Evolutionary conservation across 2,329 filamentous ascomycete species (phyloP).

Genomic region (Talaromyces sp.): DNA sequence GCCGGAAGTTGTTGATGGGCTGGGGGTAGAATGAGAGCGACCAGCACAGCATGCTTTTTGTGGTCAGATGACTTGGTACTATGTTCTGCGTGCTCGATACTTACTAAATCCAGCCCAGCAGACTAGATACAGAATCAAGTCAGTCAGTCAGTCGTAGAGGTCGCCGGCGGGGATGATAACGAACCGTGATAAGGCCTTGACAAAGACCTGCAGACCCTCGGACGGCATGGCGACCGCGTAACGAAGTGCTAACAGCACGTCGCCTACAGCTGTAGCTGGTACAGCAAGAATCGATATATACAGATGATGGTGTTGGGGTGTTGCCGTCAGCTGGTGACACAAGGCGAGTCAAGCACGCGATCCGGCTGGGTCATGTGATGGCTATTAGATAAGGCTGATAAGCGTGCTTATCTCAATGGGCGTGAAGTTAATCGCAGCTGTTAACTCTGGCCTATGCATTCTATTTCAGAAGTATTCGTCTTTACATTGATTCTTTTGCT

Average conservation of each 20-base stretch:
- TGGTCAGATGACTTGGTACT: background rate
- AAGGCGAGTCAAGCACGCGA: background rate
- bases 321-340: background rate
- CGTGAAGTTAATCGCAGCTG: background rate
- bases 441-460: too few species aligned
- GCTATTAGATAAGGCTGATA: background rate
- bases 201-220: conserved; percentile 28
- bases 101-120: conserved; percentile 70
- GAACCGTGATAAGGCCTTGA: conserved; percentile 40
- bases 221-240: conserved; percentile 20
- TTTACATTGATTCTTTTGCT: too few species aligned
- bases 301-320: background rate
- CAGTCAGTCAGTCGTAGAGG: conserved; percentile 11
- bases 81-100: conserved; percentile 13
- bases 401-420: background rate
- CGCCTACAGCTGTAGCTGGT: background rate
- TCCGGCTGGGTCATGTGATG: background rate
- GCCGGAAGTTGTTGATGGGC: conserved; percentile 69
- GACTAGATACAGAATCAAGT: conserved; percentile 22
- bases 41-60: conserved; percentile 62
- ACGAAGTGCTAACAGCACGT: background rate
- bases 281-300: background rate
- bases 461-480: too few species aligned
- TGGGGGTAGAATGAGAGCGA: conserved; percentile 92
- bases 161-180: conserved; percentile 7